Conservation (phyloP, 768 basidiomycete genomes). For the Amanita rimosa region DNA sequence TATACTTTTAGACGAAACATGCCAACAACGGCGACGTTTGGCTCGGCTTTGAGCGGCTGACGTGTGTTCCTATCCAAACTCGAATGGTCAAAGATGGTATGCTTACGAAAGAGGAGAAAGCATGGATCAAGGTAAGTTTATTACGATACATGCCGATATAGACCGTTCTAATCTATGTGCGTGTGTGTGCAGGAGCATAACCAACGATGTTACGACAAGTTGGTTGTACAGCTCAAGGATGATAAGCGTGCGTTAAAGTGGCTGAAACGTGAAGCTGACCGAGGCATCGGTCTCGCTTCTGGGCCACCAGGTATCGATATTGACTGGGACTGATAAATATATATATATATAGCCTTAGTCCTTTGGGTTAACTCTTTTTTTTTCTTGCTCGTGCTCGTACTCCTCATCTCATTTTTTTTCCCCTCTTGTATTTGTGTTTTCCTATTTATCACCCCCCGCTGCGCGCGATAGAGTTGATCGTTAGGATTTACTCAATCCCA, state of each 20-base stretch:
- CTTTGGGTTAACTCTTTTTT: background rate
- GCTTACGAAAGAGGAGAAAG: conserved; percentile 76
- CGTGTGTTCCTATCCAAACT: conserved; percentile 90
- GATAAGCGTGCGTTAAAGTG: conserved; percentile 77
- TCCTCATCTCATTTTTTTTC: background rate
- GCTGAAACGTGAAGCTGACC: conserved; percentile 67
- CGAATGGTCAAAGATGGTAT: conserved; percentile 78
- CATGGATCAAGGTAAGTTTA: conserved; percentile 72
- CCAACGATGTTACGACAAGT: conserved; percentile 49
- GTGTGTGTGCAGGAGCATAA: conserved; percentile 57
- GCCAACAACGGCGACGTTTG: conserved; percentile 66
- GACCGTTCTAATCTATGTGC: background rate
- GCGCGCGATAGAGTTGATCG: background rate
- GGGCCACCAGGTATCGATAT: conserved; percentile 64
- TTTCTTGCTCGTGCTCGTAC: conserved; percentile 2
- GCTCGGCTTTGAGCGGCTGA: conserved; percentile 88
- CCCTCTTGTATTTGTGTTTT: background rate
- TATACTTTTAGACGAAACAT: conserved; percentile 55
- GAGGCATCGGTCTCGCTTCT: conserved; percentile 62
- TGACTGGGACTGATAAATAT: conserved; percentile 78
- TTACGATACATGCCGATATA: background rate
- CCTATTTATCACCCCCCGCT: background rate
- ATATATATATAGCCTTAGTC: too few relatives aligned
- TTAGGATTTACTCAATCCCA: background rate
- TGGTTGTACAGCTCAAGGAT: conserved; percentile 57